These are phyloP conservation scores for Aspergillus diversus DNA, from an alignment of 495 filamentous ascomycete species.

Conservation along the genomic window DNA sequence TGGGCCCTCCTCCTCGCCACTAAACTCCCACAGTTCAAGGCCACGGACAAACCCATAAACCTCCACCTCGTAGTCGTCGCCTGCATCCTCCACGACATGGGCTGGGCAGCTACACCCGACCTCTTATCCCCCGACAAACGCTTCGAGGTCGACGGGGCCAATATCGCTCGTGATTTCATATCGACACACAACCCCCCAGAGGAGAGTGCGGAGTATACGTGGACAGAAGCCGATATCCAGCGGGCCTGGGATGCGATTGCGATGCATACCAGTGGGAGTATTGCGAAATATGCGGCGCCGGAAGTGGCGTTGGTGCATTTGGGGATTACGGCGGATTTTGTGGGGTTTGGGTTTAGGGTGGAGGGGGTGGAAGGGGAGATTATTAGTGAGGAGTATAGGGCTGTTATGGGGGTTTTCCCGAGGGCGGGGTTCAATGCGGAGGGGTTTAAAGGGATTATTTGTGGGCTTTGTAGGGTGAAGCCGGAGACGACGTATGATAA, in stretches of 20 bases:
- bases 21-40: no score
- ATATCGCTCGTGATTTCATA: constrained; percentile 5
- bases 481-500: constrained; percentile 17
- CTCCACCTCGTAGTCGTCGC: constrained; percentile 7
- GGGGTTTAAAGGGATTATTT: constrained; percentile 2
- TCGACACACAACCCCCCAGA: neutral
- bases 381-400: constrained; percentile 3
- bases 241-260: constrained; percentile 11
- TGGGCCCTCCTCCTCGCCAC: no score
- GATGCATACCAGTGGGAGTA: constrained; percentile 2
- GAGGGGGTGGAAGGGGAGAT: neutral
- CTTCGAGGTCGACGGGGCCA: constrained; percentile 14
- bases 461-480: constrained; percentile 13
- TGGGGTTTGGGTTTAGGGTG: neutral
- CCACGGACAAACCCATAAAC: neutral
- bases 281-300: neutral
- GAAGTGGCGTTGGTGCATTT: constrained; percentile 5
- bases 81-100: constrained; percentile 9
- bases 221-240: neutral
- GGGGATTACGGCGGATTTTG: constrained; percentile 10
- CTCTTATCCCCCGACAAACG: constrained; percentile 5
- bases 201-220: no score
- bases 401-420: constrained; percentile 4
- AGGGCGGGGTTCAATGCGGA: constrained; percentile 1
- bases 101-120: neutral